Conservation (phyloP, 495 filamentous ascomycete genomes). For the Neurospora sp. region DNA sequence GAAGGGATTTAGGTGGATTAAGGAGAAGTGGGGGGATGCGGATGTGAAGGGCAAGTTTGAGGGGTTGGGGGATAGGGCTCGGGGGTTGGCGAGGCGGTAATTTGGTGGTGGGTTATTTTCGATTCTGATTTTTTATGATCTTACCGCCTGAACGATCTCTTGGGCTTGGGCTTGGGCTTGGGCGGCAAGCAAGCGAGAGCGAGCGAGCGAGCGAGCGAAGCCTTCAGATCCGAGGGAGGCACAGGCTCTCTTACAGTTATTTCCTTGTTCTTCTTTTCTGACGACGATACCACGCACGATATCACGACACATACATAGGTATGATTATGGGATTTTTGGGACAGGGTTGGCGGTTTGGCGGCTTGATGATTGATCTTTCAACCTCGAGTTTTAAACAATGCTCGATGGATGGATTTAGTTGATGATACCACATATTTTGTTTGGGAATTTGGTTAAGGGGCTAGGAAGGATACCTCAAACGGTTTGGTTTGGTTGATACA, state of each 20-base stretch:
- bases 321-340: not conserved
- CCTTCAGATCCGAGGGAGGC: too few species aligned
- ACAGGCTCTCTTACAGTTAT: too few species aligned
- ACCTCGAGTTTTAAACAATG: not conserved
- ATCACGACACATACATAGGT: not conserved
- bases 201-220: not conserved
- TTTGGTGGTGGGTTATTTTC: too few species aligned
- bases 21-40: slow-evolving; percentile 56
- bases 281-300: too few species aligned
- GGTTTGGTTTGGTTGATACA: not conserved
- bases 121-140: too few species aligned
- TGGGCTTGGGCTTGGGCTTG: slow-evolving; percentile 1
- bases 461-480: not conserved
- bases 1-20: slow-evolving; percentile 34
- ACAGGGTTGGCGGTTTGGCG: not conserved
- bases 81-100: slow-evolving; percentile 12
- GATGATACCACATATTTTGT: not conserved
- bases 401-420: not conserved
- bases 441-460: not conserved
- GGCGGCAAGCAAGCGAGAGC: too few species aligned
- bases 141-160: not conserved
- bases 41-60: slow-evolving; percentile 34
- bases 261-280: too few species aligned
- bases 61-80: slow-evolving; percentile 27
- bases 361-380: not conserved